Evolutionary conservation across 495 filamentous ascomycete species (phyloP), one percentile per base, ranked within the genome.

Genomic region (Xylaria bambusicola): DNA sequence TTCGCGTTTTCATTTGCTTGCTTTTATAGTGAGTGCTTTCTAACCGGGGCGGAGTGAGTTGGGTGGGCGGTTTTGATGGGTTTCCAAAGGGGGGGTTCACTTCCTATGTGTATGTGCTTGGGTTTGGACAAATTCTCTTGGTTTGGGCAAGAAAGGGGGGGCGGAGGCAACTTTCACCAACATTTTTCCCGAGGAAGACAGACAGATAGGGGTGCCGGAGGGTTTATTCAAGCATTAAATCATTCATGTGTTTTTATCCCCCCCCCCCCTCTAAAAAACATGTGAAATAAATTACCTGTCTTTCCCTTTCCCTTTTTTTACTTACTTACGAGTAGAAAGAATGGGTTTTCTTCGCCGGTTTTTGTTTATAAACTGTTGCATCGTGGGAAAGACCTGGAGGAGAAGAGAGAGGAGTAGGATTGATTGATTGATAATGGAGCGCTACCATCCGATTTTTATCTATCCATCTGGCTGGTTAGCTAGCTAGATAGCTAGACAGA

Each of bases 1-100:
- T 29, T 52, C 42, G 29, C 31, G 31, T 47, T 48, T 53, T 46
- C n/a, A n/a, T n/a, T 20, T 23, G 51, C 15, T 44, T 58, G 56
- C 56, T 51, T 42, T 51, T 44, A 58, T 42, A 50, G 35, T 46
- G 23, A 44, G 46, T 23, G 27, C 23, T 46, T 50, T 33, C 20
- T n/a, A 20, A 44, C 26, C 35, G 15, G n/a, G 15, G 1, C 21
- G 36, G 51, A 38, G 18, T 9, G 45, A 6, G 35, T 20, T 49
- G 56, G 21, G 47, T 42, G 47, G 15, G 52, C 18, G 13, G 23
- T 54, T n/a, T n/a, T n/a, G 33, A 54, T 42, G 52, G 52, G 13
- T 20, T n/a, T n/a, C n/a, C n/a, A n/a, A n/a, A 6, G 5, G 41
- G n/a, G 13, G n/a, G 38, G 52, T 24, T 54, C 52, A 44, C 52